phyloP scores from a whole-genome alignment of 495 filamentous ascomycete genomes.

The Aspergillus carlsbadensis region DNA sequence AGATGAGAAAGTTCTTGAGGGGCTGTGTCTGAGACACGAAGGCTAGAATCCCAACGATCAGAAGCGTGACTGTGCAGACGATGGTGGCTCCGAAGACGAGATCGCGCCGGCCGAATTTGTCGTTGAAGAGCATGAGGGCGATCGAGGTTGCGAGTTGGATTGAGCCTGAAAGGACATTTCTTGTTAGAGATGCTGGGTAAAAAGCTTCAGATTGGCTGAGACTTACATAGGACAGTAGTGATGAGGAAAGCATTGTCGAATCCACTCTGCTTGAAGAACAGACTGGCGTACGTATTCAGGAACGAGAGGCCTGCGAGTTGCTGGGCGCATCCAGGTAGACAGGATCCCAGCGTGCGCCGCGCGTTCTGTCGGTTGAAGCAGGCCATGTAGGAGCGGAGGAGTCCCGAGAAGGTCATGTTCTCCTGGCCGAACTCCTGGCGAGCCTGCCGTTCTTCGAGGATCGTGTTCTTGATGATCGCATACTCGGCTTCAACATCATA shows the following conservation, averaged over 20 bases:
- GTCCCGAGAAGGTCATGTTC: background rate
- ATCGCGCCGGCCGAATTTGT: background rate
- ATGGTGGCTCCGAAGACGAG: background rate
- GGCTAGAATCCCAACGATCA: background rate
- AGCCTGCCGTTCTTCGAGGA: background rate
- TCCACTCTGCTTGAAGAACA: slow-evolving; percentile 1
- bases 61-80: background rate
- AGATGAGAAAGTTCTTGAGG: background rate
- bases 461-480: slow-evolving; percentile 5
- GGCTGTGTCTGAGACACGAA: background rate
- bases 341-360: background rate
- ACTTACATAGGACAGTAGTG: background rate
- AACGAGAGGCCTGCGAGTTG: slow-evolving; percentile 1
- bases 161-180: background rate
- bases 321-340: background rate
- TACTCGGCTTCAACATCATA: slow-evolving; percentile 11
- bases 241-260: background rate
- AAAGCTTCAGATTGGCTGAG: background rate
- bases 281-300: background rate
- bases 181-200: background rate
- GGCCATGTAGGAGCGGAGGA: background rate
- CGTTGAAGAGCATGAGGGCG: background rate
- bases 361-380: slow-evolving; percentile 3
- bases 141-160: background rate
- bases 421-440: background rate